Evolutionary conservation across 768 basidiomycete genomes (phyloP), one percentile per base, ranked within the genome.

Genomic region (Hygrocybe coccinea): DNA sequence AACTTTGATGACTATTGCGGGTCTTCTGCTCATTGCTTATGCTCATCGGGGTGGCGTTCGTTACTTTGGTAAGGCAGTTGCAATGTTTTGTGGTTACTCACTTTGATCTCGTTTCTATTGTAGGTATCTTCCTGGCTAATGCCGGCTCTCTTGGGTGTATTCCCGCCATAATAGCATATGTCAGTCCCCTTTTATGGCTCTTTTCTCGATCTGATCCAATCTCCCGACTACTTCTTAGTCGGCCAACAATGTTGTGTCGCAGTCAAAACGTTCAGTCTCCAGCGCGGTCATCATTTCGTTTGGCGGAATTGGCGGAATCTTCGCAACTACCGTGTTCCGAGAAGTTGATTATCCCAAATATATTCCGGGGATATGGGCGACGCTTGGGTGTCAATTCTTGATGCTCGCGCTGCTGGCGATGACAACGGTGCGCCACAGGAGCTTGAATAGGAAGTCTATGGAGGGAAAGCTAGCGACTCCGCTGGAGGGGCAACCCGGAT

Each of bases 131-230:
- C 62, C 55, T 80, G 39, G 68, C 63, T 38, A 77, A 71, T 55
- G 75, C 76, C 34, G 79, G 78, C 15, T 76, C 77, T 21, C 69
- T 70, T 34, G 76, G 78, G 2, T 71, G 71, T 55, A 74, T 79
- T 41, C 73, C 79, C 38, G 77, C 75, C 4, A 75, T 80, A 35
- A 65, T 80, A 29, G 77, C 79, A 52, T 80, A 80, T 65, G 78
- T 79, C 60, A 58, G 79, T 57, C 14, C 17, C 46, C 19, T 41
- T 47, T 12, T 21, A 21, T 21, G 2, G 1, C 19, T 15, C 2
- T 25, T 52, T 22, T 48, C 22, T 35, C 22, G 29, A 4, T 17
- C 34, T 10, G 43, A 24, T 57, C 10, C 19, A n/a, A 37, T 34
- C 37, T 6, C 34, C 12, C 29, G 9, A 15, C 8, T 50, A 34